A percentile compares a stretch with the other conserved stretches of the same genome.
These are phyloP conservation scores for Nicotiana knightiana DNA, from an alignment of 257 asterid species.

Conservation along the genomic window DNA sequence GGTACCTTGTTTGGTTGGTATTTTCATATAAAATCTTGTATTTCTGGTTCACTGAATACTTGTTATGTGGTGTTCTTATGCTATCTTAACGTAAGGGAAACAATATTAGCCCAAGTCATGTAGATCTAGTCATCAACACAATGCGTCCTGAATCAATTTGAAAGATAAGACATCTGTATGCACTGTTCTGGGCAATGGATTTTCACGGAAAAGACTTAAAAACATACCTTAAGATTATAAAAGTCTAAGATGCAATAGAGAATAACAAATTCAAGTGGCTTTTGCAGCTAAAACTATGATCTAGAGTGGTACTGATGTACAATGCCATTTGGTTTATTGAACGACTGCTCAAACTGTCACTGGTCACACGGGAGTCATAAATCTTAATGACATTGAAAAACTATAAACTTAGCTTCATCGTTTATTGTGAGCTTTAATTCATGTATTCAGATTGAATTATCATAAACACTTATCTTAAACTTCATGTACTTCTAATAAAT, in stretches of 20 bases:
- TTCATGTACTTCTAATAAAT: not conserved
- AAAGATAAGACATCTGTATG: not conserved
- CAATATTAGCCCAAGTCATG: not conserved
- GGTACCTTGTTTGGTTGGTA: constrained; percentile 87
- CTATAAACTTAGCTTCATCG: not conserved
- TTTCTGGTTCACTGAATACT: not conserved
- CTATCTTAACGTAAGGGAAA: not conserved
- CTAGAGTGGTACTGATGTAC: not conserved
- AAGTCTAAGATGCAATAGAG: not conserved
- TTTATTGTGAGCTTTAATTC: not conserved
- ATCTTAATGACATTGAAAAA: not conserved
- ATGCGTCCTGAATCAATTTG: not conserved
- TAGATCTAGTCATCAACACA: too few relatives aligned
- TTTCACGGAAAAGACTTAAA: not conserved
- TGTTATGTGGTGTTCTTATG: constrained; percentile 1
- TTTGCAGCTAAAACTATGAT: constrained; percentile 2
- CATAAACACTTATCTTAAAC: not conserved
- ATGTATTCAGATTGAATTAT: not conserved
- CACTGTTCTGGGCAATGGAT: not conserved
- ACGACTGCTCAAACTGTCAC: not conserved
- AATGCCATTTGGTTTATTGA: not conserved
- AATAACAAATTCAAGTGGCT: not conserved
- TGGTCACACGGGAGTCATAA: not conserved
- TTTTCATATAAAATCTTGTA: not conserved
- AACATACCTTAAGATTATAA: not conserved